Percentiles rank a stretch among this genome's conserved stretches.
These are phyloP conservation scores for Lipomyces yamadae DNA, from an alignment of 805 yeast species.

Conservation along the genomic window DNA sequence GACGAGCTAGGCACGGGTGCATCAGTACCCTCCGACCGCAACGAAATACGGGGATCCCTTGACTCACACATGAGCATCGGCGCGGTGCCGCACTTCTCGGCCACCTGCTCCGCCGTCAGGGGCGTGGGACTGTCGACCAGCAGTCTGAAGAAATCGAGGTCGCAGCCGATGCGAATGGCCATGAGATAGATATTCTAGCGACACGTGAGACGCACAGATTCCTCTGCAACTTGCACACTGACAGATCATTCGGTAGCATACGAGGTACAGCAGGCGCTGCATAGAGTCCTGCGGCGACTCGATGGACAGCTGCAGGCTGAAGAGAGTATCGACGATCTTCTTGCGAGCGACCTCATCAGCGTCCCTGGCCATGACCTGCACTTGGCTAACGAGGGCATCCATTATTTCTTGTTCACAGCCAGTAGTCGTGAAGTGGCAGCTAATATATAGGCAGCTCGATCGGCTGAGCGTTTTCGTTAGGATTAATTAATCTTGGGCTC, in stretches of 20 bases:
- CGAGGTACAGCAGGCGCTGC: constrained; percentile 1
- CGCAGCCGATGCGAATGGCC: constrained; percentile 2
- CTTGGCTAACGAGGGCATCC: background rate
- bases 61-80: background rate
- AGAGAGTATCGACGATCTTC: background rate
- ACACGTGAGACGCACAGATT: too few relatives aligned
- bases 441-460: too few relatives aligned
- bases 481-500: too few relatives aligned
- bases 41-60: background rate
- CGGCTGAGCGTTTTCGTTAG: too few relatives aligned
- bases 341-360: constrained; percentile 1
- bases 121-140: constrained; percentile 2
- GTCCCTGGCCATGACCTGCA: background rate
- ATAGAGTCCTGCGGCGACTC: constrained; percentile 1
- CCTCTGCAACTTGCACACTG: too few relatives aligned
- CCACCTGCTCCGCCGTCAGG: constrained; percentile 1
- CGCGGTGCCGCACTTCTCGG: background rate
- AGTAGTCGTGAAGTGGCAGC: too few relatives aligned
- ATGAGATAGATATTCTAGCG: too few relatives aligned
- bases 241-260: background rate
- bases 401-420: background rate
- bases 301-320: background rate
- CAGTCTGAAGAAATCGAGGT: background rate
- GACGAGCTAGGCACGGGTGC: background rate
- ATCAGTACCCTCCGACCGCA: background rate